A percentile compares a stretch with the other conserved stretches of the same genome.
Conservation (phyloP, 148 eudicot species). For the Diospyros lotus region DNA sequence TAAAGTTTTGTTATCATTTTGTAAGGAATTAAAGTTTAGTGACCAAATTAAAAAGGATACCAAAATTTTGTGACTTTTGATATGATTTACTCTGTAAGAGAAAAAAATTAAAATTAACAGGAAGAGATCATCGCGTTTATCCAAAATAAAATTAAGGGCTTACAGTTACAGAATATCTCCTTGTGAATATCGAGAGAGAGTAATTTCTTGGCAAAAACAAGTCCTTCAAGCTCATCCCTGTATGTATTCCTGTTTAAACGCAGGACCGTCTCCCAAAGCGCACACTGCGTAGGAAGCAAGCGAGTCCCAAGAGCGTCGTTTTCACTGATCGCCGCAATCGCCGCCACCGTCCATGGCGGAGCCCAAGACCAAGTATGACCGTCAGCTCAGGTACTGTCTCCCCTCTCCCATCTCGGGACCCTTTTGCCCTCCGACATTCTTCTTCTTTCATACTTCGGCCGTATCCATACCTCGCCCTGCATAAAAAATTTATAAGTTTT, state of each 20-base stretch:
- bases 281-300: conserved; percentile 11
- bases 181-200: too few species aligned
- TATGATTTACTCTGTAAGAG: too few species aligned
- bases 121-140: too few species aligned
- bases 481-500: too few species aligned
- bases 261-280: not conserved
- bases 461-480: not conserved
- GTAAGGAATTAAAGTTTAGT: too few species aligned
- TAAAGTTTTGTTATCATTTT: too few species aligned
- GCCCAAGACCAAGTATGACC: conserved; percentile 89
- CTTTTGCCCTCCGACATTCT: not conserved
- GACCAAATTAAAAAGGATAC: too few species aligned
- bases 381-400: conserved; percentile 68
- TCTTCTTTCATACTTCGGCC: not conserved
- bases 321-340: not conserved
- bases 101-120: too few species aligned
- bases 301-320: conserved; percentile 5
- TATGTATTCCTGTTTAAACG: not conserved
- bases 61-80: too few species aligned
- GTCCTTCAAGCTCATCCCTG: not conserved
- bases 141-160: too few species aligned
- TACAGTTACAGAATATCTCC: too few species aligned
- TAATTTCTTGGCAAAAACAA: not conserved
- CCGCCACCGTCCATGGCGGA: conserved; percentile 59
- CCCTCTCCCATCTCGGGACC: not conserved